Evolutionary conservation across 148 eudicot genomes (phyloP).

Genomic region (Heliosperma pusillum): DNA sequence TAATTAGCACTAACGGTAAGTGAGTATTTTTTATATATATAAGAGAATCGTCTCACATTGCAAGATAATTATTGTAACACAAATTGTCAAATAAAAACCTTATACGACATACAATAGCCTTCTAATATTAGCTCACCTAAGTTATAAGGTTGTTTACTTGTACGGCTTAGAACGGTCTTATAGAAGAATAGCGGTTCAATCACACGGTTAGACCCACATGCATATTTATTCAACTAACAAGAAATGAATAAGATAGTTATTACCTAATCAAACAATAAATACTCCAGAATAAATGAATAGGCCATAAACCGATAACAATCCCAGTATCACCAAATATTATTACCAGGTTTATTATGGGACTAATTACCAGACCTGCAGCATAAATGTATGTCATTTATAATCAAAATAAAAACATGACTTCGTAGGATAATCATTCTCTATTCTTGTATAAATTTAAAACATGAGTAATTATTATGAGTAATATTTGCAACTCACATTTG

Average conservation of each 20-base stretch:
- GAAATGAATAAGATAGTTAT: background rate
- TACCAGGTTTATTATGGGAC: conserved; percentile 17
- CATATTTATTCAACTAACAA: background rate
- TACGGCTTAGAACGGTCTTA: no score
- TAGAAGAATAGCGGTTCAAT: no score
- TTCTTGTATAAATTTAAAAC: no score
- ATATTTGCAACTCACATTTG: conserved; percentile 13
- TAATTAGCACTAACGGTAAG: no score
- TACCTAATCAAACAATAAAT: conserved; percentile 26
- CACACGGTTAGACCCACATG: background rate
- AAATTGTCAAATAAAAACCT: no score
- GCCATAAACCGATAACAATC: conserved; percentile 21
- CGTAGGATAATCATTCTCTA: no score
- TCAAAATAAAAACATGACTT: background rate
- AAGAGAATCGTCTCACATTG: no score
- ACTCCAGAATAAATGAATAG: conserved; percentile 26
- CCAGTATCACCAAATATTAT: conserved; percentile 23
- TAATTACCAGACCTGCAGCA: conserved; percentile 14
- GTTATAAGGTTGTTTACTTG: no score
- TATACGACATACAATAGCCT: no score
- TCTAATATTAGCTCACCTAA: no score
- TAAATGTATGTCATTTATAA: background rate
- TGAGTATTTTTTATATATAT: no score
- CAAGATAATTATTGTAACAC: no score
- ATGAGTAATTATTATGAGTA: background rate